phyloP scores from a whole-genome alignment of 2,329 filamentous ascomycete genomes.

The Fusarium setosum region DNA sequence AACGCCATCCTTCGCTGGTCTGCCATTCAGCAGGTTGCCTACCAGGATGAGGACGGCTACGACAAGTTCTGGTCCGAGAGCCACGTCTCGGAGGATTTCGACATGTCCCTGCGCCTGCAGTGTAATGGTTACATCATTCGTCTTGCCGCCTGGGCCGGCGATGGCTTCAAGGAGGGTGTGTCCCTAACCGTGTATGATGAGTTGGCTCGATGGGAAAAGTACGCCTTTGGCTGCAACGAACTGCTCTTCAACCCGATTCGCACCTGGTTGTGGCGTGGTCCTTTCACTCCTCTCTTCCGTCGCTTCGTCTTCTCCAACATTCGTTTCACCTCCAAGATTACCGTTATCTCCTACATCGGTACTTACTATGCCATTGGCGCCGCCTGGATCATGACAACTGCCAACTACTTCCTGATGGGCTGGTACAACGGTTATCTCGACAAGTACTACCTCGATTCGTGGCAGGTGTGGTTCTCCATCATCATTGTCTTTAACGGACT shows the following conservation, averaged over 20 bases:
- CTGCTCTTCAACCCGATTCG: slow-evolving; percentile 82
- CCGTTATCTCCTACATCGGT: slow-evolving; percentile 80
- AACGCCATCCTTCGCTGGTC: slow-evolving; percentile 82
- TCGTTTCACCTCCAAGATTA: slow-evolving; percentile 80
- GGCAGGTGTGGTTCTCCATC: slow-evolving; percentile 84
- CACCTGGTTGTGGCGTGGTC: slow-evolving; percentile 78
- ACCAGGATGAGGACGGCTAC: slow-evolving; percentile 75
- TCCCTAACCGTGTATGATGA: slow-evolving; percentile 88
- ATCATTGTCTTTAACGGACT: slow-evolving; percentile 82
- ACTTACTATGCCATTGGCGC: slow-evolving; percentile 85
- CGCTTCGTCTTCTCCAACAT: slow-evolving; percentile 80
- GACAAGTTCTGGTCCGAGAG: slow-evolving; percentile 87
- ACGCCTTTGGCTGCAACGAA: slow-evolving; percentile 87
- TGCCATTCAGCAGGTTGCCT: slow-evolving; percentile 79
- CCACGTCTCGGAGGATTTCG: slow-evolving; percentile 84
- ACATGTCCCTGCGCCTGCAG: slow-evolving; percentile 83
- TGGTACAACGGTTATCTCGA: slow-evolving; percentile 83
- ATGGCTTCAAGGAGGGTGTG: slow-evolving; percentile 86
- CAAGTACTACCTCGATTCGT: slow-evolving; percentile 83
- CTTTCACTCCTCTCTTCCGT: slow-evolving; percentile 83
- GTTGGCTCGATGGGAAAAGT: slow-evolving; percentile 87
- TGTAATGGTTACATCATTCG: slow-evolving; percentile 79
- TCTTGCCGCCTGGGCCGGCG: slow-evolving; percentile 77
- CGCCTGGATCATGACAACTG: slow-evolving; percentile 78
- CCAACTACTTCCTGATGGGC: slow-evolving; percentile 81